Evolutionary conservation across 2,329 filamentous ascomycete species (phyloP), one percentile per base, ranked within the genome.

Genomic region (Phyllosticta citriasiana): DNA sequence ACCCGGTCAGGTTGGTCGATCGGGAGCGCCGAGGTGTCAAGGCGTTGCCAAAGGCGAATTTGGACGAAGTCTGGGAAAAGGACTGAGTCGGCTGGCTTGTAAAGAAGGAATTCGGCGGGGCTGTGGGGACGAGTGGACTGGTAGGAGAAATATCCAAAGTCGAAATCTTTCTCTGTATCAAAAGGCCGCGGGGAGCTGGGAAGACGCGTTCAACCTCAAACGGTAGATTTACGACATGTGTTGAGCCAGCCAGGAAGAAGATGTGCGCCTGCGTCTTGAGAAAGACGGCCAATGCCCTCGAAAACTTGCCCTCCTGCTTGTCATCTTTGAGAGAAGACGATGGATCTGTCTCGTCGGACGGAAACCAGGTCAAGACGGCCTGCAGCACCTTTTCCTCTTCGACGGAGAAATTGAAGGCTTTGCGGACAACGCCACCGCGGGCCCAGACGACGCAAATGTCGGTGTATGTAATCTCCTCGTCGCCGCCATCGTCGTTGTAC

Each of bases 221-320:
- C 1, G 93, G 93, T 70, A 99, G 84, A 72, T 96, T 91, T 55
- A 97, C 82, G 62, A 96, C 84, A 80, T 99, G 89, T 70, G 84
- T 94, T 35, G 90, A 87, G 22, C 93, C 93, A 1, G 88, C 84
- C 47, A 97, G 82, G 71, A 95, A 97, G 78, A 92, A 95, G 65
- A 99, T 85, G 71, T 97, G 93, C 24, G 90, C 91, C 71, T 97
- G 93, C 0, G 90, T 92, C 74, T 89, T 92, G 66, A 99, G 83
- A 66, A 97, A 88, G 57, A 99, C 88, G 7, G 97, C 90, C 64
- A 99, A 77, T 4, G 93, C 91, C 71, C 68, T 78, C 8, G 60
- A 61, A 19, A 71, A 65, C 53, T 61, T 57, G 59, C 64, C 24
- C 63, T 63, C 51, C 67, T 19, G 35, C 67, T 68, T 19, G 67